Conservation (phyloP, 805 yeast genomes). For the Zygoascus biomembranicola region DNA sequence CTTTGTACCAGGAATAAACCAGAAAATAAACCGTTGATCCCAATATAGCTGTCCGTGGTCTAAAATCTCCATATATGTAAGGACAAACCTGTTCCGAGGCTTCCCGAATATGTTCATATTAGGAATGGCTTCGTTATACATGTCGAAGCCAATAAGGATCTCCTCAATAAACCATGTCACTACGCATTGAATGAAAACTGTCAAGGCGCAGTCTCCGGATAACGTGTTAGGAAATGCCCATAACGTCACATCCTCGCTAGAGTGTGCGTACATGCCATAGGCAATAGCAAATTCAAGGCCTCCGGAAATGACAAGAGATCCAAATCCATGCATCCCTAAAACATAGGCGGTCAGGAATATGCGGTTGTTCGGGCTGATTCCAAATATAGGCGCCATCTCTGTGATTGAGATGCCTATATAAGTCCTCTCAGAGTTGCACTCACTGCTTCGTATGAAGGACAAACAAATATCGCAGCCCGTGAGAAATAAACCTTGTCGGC, state of each 20-base stretch:
- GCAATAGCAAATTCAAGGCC: constrained; percentile 2
- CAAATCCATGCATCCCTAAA: not conserved
- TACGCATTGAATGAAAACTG: constrained; percentile 1
- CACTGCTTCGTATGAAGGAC: too few species aligned
- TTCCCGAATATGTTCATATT: not conserved
- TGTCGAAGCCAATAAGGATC: not conserved
- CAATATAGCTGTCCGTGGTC: not conserved
- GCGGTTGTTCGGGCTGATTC: not conserved
- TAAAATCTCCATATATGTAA: not conserved
- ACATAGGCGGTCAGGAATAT: not conserved
- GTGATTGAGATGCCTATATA: too few species aligned
- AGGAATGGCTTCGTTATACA: not conserved
- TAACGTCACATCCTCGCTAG: not conserved
- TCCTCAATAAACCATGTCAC: constrained; percentile 3
- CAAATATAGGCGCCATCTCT: not conserved
- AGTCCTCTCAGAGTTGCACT: too few species aligned
- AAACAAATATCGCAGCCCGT: too few species aligned
- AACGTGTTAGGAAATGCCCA: constrained; percentile 2
- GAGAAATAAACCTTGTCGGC: not conserved
- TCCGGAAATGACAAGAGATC: constrained; percentile 1
- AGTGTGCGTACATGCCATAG: constrained; percentile 2
- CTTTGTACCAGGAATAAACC: not conserved
- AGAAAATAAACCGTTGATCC: not conserved
- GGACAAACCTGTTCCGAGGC: not conserved
- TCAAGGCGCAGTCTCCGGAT: constrained; percentile 2